phyloP scores from a whole-genome alignment of 2,329 filamentous ascomycete species.

The Aschersonia sp. region DNA sequence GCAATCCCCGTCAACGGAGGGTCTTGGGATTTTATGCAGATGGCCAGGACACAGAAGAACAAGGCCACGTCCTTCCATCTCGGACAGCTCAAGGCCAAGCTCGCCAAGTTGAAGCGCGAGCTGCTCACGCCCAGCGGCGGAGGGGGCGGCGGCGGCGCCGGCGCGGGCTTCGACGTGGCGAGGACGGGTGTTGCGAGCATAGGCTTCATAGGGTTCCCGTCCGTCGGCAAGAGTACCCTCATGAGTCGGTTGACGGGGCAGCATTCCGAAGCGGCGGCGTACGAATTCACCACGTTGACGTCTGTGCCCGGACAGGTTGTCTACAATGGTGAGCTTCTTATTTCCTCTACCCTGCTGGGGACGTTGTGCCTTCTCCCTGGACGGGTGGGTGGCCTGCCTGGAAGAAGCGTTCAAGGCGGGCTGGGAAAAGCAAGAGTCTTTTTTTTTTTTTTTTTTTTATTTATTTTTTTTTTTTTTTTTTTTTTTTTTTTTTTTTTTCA shows the following conservation, averaged over 20 bases:
- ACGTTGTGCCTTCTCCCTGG: too few species aligned
- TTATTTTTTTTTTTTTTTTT: too few species aligned
- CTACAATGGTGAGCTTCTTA: constrained; percentile 55
- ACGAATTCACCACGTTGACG: constrained; percentile 97
- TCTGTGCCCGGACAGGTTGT: constrained; percentile 91
- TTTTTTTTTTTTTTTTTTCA: too few species aligned
- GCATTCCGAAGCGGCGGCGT: constrained; percentile 92
- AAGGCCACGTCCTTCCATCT: constrained; percentile 90
- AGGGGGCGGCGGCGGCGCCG: constrained; percentile 64
- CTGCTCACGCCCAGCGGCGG: constrained; percentile 65
- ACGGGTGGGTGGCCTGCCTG: too few species aligned
- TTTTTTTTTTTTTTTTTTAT: too few species aligned
- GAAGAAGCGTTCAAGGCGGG: background rate
- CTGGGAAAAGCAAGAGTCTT: too few species aligned
- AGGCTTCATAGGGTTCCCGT: constrained; percentile 96
- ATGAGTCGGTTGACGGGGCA: constrained; percentile 92
- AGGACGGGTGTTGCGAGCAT: constrained; percentile 94
- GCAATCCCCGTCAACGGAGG: background rate
- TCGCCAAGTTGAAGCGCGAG: constrained; percentile 94
- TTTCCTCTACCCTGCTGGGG: background rate
- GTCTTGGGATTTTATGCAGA: constrained; percentile 30
- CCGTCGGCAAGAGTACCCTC: constrained; percentile 93
- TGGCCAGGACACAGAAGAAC: constrained; percentile 95
- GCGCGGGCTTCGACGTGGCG: constrained; percentile 89
- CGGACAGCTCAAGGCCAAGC: constrained; percentile 92